Evolutionary conservation across 2,329 filamentous ascomycete species (phyloP), one percentile per base, ranked within the genome.

Genomic region (Alternaria gaisen): DNA sequence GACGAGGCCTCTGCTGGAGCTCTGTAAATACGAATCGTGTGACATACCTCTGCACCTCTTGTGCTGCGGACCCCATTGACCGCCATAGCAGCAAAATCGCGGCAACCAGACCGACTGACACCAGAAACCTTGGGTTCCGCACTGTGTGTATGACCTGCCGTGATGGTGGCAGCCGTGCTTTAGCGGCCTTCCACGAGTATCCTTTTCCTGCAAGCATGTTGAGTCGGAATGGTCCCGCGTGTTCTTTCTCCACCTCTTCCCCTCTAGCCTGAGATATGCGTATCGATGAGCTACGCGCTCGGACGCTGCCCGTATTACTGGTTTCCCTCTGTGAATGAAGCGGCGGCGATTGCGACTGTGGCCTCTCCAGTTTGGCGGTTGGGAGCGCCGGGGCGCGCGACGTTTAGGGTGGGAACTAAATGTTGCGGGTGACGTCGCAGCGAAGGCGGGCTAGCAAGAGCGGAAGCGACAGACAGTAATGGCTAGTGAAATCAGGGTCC

Each of bases 101-200:
- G 57, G 90, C 89, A 30, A 87, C 84, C 53, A 95, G 71, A 53
- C 88, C 90, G 62, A 95, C 80, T 47, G 91, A 86, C 55, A 95
- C 81, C 65, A 97, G 83, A 68, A 96, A 90, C 56, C 93, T 88
- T 67, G 93, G 92, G 76, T 88, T 88, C 64, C 91, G 92, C 65
- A 96, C 75, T 71, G 92, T 87, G 53, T 80, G 77, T 70, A 78
- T 78, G 46, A 84, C 69, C 47, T 90, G 90, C 78, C 92, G 88
- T 70, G 88, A 89, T 58, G 92, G 90, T 43, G 93, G 93, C 71
- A 97, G 83, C 74, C 88, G 87, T 72, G 91, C 86, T 82, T 88
- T 91, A 69, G 94, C 91, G 68, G 92, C 91, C 85, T 97, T 97
- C 94, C 94, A 98, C 79, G 89, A 86, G 78, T 92, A 92, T 79